phyloP scores from a whole-genome alignment of 192 early-diverging fungal species.

The Entrophospora sp. region DNA sequence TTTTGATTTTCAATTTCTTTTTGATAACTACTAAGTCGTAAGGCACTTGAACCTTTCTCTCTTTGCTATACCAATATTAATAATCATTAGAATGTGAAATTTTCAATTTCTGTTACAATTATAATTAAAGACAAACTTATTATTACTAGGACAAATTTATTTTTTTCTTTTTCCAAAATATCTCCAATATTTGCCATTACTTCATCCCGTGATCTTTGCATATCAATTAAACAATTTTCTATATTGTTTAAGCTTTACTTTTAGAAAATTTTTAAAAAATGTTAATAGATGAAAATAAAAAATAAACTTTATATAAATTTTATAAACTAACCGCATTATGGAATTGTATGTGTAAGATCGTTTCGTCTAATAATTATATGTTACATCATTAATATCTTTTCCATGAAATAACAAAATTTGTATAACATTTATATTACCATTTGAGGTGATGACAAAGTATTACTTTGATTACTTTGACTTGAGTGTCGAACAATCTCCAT shows the following conservation, averaged over 20 bases:
- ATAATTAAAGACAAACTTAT: background rate
- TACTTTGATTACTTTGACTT: too few species aligned
- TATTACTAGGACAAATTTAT: background rate
- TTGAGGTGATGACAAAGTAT: too few species aligned
- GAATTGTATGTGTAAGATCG: slow-evolving; percentile 43
- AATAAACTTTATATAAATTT: background rate
- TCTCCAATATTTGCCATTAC: slow-evolving; percentile 32
- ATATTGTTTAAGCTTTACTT: slow-evolving; percentile 27
- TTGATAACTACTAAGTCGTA: slow-evolving; percentile 27
- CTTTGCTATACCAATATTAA: slow-evolving; percentile 22
- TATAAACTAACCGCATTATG: slow-evolving; percentile 28
- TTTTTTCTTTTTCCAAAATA: slow-evolving; percentile 25
- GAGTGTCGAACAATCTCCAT: too few species aligned
- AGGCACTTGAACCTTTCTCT: slow-evolving; percentile 22
- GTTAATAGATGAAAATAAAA: background rate
- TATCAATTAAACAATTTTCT: slow-evolving; percentile 33
- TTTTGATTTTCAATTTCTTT: slow-evolving; percentile 31
- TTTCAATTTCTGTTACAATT: background rate
- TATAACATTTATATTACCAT: too few species aligned
- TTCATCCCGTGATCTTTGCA: slow-evolving; percentile 30
- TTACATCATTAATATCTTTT: too few species aligned
- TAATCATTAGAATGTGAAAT: background rate
- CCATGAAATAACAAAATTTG: background rate
- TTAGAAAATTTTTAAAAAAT: background rate
- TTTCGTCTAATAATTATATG: slow-evolving; percentile 26